A percentile compares a stretch with the other conserved stretches of the same genome.
These are phyloP conservation scores for Suzukiozyma palmioleophila DNA, from an alignment of 1,139 yeast species.

Conservation along the genomic window DNA sequence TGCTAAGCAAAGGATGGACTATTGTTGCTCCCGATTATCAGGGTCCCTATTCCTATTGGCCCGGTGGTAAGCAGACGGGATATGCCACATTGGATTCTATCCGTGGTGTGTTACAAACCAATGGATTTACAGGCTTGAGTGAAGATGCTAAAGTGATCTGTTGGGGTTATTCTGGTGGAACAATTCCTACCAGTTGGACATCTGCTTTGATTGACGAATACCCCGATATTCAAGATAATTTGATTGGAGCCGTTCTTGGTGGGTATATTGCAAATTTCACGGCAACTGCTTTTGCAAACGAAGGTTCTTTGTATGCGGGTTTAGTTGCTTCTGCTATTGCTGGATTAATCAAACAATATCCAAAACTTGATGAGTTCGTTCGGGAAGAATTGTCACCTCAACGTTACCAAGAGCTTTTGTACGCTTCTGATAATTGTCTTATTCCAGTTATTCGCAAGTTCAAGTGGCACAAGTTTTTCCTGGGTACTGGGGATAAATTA, in stretches of 20 bases:
- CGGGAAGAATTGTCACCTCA: constrained; percentile 2
- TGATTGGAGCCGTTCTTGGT: constrained; percentile 20
- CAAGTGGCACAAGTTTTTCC: constrained; percentile 9
- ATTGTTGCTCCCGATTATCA: constrained; percentile 33
- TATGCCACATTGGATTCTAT: constrained; percentile 28
- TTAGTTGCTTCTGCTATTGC: constrained; percentile 15
- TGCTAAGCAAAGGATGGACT: constrained; percentile 28
- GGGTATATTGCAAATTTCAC: constrained; percentile 19
- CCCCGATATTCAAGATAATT: constrained; percentile 12
- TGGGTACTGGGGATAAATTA: constrained; percentile 9
- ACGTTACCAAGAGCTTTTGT: constrained; percentile 2
- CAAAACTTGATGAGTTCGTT: constrained; percentile 9
- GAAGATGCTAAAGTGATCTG: constrained; percentile 22
- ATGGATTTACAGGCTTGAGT: constrained; percentile 24
- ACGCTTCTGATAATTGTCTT: constrained; percentile 8
- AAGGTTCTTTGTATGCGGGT: constrained; percentile 18
- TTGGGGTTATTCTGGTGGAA: constrained; percentile 43
- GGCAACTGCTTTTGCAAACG: constrained; percentile 13
- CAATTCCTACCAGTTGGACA: constrained; percentile 37
- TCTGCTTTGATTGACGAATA: constrained; percentile 26
- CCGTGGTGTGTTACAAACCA: constrained; percentile 23
- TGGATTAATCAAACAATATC: constrained; percentile 18
- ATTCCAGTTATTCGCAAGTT: constrained; percentile 4
- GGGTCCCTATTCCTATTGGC: constrained; percentile 25
- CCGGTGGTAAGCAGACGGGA: constrained; percentile 30